Evolutionary conservation across 768 basidiomycete species (phyloP).

Genomic region (Leccinum imitatum): DNA sequence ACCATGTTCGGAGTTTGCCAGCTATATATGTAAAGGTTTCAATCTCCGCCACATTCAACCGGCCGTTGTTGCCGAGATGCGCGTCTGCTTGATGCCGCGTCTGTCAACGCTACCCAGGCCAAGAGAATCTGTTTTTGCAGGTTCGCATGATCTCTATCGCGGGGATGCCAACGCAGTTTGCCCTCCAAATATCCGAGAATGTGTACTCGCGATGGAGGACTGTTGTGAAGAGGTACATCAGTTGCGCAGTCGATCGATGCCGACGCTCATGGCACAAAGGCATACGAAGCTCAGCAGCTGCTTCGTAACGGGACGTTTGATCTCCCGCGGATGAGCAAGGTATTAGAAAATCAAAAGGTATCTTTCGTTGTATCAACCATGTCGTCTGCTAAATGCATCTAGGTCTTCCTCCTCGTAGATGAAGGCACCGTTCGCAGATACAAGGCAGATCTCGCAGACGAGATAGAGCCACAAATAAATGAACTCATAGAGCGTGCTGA

Average conservation of each 20-base stretch:
- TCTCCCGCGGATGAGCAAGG: conserved; percentile 65
- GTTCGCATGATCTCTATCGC: conserved; percentile 63
- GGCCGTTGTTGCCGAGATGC: conserved; percentile 14
- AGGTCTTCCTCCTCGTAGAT: conserved; percentile 77
- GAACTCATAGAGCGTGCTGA: conserved; percentile 74
- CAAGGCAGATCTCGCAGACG: conserved; percentile 72
- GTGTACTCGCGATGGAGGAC: conserved; percentile 75
- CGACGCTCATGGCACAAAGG: conserved; percentile 37
- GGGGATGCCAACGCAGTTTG: conserved; percentile 64
- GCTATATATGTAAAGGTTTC: conserved; percentile 29
- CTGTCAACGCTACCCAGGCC: conserved; percentile 47
- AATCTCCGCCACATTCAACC: conserved; percentile 26
- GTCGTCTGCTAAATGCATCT: conserved; percentile 6
- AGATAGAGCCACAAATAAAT: conserved; percentile 77
- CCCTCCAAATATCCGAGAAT: conserved; percentile 71
- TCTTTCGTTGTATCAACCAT: conserved; percentile 10
- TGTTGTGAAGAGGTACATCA: conserved; percentile 70
- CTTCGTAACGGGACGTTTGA: conserved; percentile 71
- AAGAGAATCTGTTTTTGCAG: conserved; percentile 69
- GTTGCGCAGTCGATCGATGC: background rate
- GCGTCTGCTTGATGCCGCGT: conserved; percentile 39
- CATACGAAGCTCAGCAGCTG: conserved; percentile 65
- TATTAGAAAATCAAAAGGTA: conserved; percentile 69
- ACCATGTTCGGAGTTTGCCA: conserved; percentile 23
- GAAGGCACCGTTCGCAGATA: conserved; percentile 72